Percentiles rank a stretch among this genome's conserved stretches.
Conservation (phyloP, 352 stramenopile genomes). For the Phytophthora rubi region DNA sequence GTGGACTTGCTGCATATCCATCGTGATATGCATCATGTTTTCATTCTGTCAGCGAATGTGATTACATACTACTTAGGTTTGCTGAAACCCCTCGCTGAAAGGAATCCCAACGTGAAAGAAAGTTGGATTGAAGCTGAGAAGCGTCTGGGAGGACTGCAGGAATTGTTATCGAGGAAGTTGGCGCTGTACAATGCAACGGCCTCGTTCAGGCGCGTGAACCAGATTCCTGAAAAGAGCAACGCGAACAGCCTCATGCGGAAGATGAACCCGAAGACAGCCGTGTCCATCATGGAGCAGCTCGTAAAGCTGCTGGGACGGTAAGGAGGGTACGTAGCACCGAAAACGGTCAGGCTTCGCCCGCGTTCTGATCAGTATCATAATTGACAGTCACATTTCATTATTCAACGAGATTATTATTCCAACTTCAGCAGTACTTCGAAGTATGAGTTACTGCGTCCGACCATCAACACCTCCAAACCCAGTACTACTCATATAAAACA, state of each 20-base stretch:
- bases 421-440: too few species aligned
- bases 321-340: neutral
- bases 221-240: constrained; percentile 35
- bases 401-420: neutral
- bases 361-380: neutral
- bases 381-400: neutral
- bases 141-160: constrained; percentile 53
- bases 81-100: constrained; percentile 32
- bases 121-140: constrained; percentile 65
- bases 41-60: constrained; percentile 67
- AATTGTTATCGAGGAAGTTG: constrained; percentile 64
- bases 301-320: constrained; percentile 48
- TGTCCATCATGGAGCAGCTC: constrained; percentile 59
- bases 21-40: constrained; percentile 88
- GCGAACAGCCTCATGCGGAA: constrained; percentile 60
- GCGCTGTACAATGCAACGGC: constrained; percentile 60
- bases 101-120: constrained; percentile 29
- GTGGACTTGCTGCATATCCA: constrained; percentile 96
- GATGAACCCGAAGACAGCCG: constrained; percentile 72
- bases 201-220: constrained; percentile 33
- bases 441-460: too few species aligned
- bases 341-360: neutral
- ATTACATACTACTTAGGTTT: constrained; percentile 65
- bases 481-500: too few species aligned
- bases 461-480: too few species aligned